Conservation (phyloP, 2,329 filamentous ascomycete genomes). For the Dendryphion nanum region DNA sequence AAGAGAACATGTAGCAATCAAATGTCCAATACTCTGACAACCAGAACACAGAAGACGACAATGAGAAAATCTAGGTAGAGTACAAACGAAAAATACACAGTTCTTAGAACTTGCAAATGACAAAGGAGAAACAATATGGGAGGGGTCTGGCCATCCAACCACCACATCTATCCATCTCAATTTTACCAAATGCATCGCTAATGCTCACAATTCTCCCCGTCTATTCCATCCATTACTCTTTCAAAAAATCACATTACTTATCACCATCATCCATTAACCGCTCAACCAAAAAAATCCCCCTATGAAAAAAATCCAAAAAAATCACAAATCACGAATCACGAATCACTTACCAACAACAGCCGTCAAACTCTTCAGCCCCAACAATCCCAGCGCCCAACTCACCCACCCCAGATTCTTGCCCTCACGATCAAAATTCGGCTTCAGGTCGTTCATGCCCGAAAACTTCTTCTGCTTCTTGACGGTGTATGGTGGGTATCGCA, state of each 20-base stretch:
- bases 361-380: slow-evolving; percentile 30
- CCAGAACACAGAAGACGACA: not conserved
- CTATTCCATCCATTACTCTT: no score
- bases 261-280: not conserved
- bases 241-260: not conserved
- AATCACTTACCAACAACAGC: slow-evolving; percentile 33
- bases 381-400: slow-evolving; percentile 29
- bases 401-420: slow-evolving; percentile 42
- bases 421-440: slow-evolving; percentile 61
- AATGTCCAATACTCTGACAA: not conserved
- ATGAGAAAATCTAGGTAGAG: not conserved
- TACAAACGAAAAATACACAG: no score
- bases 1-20: not conserved
- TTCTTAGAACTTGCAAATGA: no score
- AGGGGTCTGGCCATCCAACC: no score
- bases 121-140: no score
- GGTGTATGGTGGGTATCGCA: slow-evolving; percentile 64
- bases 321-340: not conserved
- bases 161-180: no score
- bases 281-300: no score
- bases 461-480: slow-evolving; percentile 55
- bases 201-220: no score
- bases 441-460: slow-evolving; percentile 49
- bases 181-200: no score
- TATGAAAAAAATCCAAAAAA: not conserved